phyloP scores from a whole-genome alignment of 2,329 filamentous ascomycete species.

The Microthyrium microscopicum region DNA sequence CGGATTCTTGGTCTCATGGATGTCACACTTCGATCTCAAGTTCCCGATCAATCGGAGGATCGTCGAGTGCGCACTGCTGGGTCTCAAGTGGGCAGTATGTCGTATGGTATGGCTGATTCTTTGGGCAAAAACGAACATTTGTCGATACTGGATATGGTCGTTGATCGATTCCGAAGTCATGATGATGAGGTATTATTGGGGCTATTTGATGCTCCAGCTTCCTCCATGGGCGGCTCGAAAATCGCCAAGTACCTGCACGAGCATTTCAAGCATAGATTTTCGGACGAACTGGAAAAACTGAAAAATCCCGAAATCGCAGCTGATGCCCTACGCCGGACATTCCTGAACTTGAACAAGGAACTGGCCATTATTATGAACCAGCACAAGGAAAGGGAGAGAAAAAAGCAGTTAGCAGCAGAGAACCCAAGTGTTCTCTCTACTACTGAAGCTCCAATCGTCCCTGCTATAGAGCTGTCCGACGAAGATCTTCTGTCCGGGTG shows the following conservation, averaged over 20 bases:
- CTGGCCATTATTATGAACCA: slow-evolving; percentile 69
- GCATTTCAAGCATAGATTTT: slow-evolving; percentile 77
- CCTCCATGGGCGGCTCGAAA: slow-evolving; percentile 79
- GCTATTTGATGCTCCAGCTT: slow-evolving; percentile 89
- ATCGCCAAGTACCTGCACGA: slow-evolving; percentile 95
- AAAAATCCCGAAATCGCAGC: slow-evolving; percentile 55
- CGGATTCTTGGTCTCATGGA: slow-evolving; percentile 92
- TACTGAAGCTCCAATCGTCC: slow-evolving; percentile 26
- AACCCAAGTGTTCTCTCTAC: no score
- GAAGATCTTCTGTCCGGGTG: slow-evolving; percentile 83
- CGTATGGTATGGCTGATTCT: slow-evolving; percentile 95
- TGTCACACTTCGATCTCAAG: slow-evolving; percentile 83
- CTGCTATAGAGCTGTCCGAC: slow-evolving; percentile 48
- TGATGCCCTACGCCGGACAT: slow-evolving; percentile 74
- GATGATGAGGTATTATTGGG: slow-evolving; percentile 83
- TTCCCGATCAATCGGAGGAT: slow-evolving; percentile 91
- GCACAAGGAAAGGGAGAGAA: slow-evolving; percentile 36
- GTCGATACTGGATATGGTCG: slow-evolving; percentile 88
- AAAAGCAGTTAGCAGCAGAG: no score
- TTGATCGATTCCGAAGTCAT: slow-evolving; percentile 76
- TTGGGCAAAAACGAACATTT: slow-evolving; percentile 85
- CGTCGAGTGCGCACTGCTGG: slow-evolving; percentile 90
- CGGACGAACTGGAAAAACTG: slow-evolving; percentile 61
- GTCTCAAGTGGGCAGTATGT: slow-evolving; percentile 76
- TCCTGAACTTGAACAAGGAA: slow-evolving; percentile 84